Percentiles rank a stretch among this genome's conserved stretches.
Conservation (phyloP, 345 rosid species). For the Triadica sebifera region DNA sequence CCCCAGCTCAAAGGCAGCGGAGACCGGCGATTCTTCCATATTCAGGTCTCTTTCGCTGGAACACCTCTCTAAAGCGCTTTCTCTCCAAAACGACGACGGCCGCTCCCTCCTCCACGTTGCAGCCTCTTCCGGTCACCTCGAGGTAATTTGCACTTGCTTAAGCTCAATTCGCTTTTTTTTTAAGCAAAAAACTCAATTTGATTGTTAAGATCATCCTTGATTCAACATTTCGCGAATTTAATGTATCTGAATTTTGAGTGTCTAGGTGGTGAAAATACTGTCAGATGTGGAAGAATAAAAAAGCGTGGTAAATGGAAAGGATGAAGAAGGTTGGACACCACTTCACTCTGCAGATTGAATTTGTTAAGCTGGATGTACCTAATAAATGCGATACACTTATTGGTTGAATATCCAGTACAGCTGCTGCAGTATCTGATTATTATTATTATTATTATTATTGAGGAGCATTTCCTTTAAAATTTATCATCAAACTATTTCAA, state of each 20-base stretch:
- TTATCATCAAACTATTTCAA: no score
- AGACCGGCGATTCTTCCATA: slow-evolving; percentile 61
- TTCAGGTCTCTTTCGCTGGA: slow-evolving; percentile 52
- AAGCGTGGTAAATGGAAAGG: no score
- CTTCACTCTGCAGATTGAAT: slow-evolving; percentile 79
- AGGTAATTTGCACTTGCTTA: slow-evolving; percentile 29
- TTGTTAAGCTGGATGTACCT: no score
- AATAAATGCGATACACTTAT: neutral
- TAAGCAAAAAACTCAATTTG: no score
- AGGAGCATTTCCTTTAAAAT: no score
- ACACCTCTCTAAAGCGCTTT: slow-evolving; percentile 47
- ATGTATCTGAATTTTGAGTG: neutral
- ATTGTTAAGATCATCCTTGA: neutral
- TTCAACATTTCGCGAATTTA: neutral
- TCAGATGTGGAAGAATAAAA: slow-evolving; percentile 45
- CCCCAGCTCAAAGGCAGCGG: slow-evolving; percentile 60
- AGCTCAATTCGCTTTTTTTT: no score
- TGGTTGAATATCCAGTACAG: neutral
- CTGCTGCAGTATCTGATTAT: no score
- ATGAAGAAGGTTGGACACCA: slow-evolving; percentile 95
- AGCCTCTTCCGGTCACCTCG: slow-evolving; percentile 48
- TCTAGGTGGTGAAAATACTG: slow-evolving; percentile 57
- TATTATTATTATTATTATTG: no score
- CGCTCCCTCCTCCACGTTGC: slow-evolving; percentile 91
- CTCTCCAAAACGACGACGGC: slow-evolving; percentile 67